Percentiles rank a stretch among this genome's conserved stretches.
Conservation (phyloP, 495 filamentous ascomycete genomes). For the Aspergillus heteromorphus region DNA sequence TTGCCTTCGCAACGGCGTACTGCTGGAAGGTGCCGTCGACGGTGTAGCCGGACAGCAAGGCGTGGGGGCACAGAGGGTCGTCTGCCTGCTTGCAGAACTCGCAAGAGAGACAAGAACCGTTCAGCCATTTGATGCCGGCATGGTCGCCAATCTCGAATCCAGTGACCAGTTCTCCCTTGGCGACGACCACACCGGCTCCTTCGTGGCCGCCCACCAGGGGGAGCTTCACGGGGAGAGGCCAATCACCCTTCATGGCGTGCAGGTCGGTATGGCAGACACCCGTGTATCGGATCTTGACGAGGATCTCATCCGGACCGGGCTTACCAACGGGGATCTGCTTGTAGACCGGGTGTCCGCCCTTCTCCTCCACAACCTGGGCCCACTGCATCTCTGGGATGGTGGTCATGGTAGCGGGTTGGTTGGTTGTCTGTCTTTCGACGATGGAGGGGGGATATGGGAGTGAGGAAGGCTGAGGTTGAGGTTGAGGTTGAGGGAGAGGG, state of each 20-base stretch:
- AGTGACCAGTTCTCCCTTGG: constrained; percentile 64
- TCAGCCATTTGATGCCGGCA: constrained; percentile 88
- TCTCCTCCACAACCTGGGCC: constrained; percentile 81
- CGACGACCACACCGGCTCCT: constrained; percentile 81
- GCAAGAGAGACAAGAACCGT: constrained; percentile 74
- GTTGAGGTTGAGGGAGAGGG: background rate
- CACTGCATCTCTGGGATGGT: constrained; percentile 70
- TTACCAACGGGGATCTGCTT: constrained; percentile 76
- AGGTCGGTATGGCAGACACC: constrained; percentile 91
- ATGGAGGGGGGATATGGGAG: background rate
- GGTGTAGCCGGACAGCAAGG: constrained; percentile 78
- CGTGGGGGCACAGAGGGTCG: constrained; percentile 70
- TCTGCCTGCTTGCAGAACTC: constrained; percentile 72
- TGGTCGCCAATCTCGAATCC: constrained; percentile 75
- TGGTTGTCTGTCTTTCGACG: background rate
- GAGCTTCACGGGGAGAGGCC: constrained; percentile 72
- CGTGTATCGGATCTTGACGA: constrained; percentile 86
- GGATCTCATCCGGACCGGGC: constrained; percentile 81
- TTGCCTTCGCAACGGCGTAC: constrained; percentile 81
- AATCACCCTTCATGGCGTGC: constrained; percentile 83
- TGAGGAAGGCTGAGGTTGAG: background rate
- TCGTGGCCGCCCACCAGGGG: constrained; percentile 95
- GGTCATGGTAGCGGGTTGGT: constrained; percentile 21
- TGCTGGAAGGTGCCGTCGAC: constrained; percentile 93
- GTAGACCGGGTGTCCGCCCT: constrained; percentile 66